Evolutionary conservation across 1,139 yeast genomes (phyloP).

Genomic region (Hansenula sp.): DNA sequence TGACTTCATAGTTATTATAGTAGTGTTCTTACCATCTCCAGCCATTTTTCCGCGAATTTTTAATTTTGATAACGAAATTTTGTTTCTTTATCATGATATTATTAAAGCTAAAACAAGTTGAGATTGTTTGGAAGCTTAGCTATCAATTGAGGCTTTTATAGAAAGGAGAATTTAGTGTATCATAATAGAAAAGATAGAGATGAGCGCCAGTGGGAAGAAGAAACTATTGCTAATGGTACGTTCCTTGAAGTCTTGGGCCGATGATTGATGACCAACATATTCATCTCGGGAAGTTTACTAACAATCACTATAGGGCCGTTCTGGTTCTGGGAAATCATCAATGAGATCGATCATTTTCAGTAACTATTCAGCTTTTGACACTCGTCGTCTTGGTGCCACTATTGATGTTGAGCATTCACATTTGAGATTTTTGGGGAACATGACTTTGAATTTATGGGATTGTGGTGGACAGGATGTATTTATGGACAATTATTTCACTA

Average conservation of each 20-base stretch:
- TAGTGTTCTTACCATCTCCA: background rate
- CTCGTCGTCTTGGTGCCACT: conserved; percentile 93
- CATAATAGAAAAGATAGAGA: conserved; percentile 2
- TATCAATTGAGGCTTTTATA: too few species aligned
- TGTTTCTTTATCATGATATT: too few species aligned
- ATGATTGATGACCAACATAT: too few species aligned
- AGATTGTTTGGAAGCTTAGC: background rate
- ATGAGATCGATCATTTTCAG: conserved; percentile 95
- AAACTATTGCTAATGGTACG: conserved; percentile 50
- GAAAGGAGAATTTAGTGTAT: too few species aligned
- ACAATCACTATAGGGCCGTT: conserved; percentile 58
- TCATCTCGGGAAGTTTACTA: conserved; percentile 1
- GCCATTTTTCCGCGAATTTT: background rate
- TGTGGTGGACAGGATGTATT: conserved; percentile 98
- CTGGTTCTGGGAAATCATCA: conserved; percentile 96
- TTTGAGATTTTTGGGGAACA: conserved; percentile 84
- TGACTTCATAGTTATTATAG: too few species aligned
- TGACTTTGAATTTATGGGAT: conserved; percentile 96
- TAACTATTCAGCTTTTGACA: conserved; percentile 94
- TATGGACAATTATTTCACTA: conserved; percentile 88
- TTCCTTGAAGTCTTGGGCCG: conserved; percentile 1
- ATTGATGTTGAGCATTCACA: conserved; percentile 98
- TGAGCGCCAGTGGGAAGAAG: conserved; percentile 29
- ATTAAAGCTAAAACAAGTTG: background rate
- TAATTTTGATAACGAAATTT: too few species aligned